A percentile compares a stretch with the other conserved stretches of the same genome.
These are phyloP conservation scores for Thymus quinquecostatus DNA, from an alignment of 257 asterid genomes.

Conservation along the genomic window DNA sequence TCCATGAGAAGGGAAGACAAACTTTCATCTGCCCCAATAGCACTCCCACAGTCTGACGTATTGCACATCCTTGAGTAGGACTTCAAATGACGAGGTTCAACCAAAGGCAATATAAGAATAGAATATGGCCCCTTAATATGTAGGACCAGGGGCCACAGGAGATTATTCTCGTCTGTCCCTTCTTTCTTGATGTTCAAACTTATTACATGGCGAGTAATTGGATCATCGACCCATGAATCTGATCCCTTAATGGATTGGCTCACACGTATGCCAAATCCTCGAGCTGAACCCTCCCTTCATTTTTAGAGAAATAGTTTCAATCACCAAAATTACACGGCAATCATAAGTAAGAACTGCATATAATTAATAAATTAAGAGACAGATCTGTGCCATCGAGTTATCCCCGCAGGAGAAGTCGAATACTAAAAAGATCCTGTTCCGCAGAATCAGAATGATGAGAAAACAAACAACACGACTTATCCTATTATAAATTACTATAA, in stretches of 20 bases:
- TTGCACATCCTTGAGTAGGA: slow-evolving; percentile 72
- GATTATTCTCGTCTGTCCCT: slow-evolving; percentile 54
- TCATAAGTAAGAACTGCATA: slow-evolving; percentile 28
- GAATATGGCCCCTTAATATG: slow-evolving; percentile 72
- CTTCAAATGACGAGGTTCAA: slow-evolving; percentile 80
- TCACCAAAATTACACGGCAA: slow-evolving; percentile 16
- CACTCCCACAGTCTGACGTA: slow-evolving; percentile 77
- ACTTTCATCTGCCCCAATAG: slow-evolving; percentile 71
- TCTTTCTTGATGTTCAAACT: slow-evolving; percentile 60
- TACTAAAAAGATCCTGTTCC: not conserved
- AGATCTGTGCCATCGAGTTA: not conserved
- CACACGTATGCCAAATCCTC: slow-evolving; percentile 82
- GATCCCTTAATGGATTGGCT: slow-evolving; percentile 82
- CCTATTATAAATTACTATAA: not conserved
- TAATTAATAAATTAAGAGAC: not conserved
- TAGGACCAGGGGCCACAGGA: slow-evolving; percentile 83
- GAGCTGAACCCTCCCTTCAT: slow-evolving; percentile 86
- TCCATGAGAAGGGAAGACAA: slow-evolving; percentile 73
- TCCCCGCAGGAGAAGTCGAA: slow-evolving; percentile 9
- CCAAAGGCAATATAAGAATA: slow-evolving; percentile 78
- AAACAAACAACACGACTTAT: slow-evolving; percentile 9
- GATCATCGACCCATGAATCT: slow-evolving; percentile 98
- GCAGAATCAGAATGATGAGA: not conserved
- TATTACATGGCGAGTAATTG: slow-evolving; percentile 80
- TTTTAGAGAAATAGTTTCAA: slow-evolving; percentile 22